phyloP scores from a whole-genome alignment of 306 rosid species.

The Cercis canadensis region DNA sequence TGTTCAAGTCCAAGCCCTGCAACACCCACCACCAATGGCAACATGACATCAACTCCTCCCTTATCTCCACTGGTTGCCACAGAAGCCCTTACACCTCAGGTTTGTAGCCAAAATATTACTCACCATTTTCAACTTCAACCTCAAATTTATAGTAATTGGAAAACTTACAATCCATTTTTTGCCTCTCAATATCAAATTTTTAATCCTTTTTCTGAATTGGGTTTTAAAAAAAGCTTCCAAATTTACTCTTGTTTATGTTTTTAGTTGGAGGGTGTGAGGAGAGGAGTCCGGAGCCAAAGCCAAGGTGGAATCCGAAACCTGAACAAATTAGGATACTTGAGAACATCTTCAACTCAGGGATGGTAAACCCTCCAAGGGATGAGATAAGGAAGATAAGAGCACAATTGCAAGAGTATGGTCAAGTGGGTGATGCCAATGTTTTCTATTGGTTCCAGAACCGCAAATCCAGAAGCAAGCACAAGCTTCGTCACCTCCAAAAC shows the following conservation, averaged over 20 bases:
- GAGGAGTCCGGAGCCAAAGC: slow-evolving; percentile 92
- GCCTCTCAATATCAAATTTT: too few relatives aligned
- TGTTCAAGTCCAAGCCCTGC: slow-evolving; percentile 98
- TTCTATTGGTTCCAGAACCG: slow-evolving; percentile 98
- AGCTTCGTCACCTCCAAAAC: slow-evolving; percentile 85
- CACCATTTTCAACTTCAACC: not conserved
- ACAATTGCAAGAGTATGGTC: slow-evolving; percentile 90
- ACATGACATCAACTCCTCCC: slow-evolving; percentile 76
- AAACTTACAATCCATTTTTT: too few relatives aligned
- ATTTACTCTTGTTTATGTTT: not conserved
- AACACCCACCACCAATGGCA: slow-evolving; percentile 91
- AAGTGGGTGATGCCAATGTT: slow-evolving; percentile 96
- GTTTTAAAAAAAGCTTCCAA: not conserved
- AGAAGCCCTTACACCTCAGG: slow-evolving; percentile 74
- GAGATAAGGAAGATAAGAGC: slow-evolving; percentile 91
- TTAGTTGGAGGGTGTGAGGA: slow-evolving; percentile 65
- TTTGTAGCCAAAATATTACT: slow-evolving; percentile 18
- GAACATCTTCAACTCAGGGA: slow-evolving; percentile 94
- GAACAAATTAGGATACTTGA: slow-evolving; percentile 92
- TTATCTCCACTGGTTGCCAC: slow-evolving; percentile 65
- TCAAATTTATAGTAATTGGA: too few relatives aligned
- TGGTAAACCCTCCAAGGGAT: slow-evolving; percentile 96
- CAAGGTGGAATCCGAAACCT: slow-evolving; percentile 96
- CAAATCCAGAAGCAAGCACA: slow-evolving; percentile 96
- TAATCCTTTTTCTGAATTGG: not conserved